Evolutionary conservation across 768 basidiomycete genomes (phyloP), one percentile per base, ranked within the genome.

Genomic region (Pisolithus albus): DNA sequence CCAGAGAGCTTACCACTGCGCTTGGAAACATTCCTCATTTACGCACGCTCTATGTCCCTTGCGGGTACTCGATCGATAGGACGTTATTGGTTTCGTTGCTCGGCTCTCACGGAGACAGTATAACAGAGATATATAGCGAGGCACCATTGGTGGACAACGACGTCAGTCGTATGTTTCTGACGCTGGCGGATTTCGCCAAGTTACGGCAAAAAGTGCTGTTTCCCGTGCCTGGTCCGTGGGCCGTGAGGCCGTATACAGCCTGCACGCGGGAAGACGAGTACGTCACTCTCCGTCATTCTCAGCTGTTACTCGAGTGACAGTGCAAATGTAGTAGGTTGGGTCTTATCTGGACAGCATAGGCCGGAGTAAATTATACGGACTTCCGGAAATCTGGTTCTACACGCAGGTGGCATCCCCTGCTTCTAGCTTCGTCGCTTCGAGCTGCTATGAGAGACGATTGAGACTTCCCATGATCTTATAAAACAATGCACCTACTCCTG

Each of bases 401-500:
- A 9, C 32, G 10, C 18, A 9, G 32, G 10, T n/a, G 7, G n/a
- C 10, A 21, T 10, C 8, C 18, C 18, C 46, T 4, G 11, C n/a
- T 11, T 19, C 28, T 18, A 30, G 21, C 13, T 36, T 50, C 18
- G 21, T 21, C 19, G 54, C 34, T 18, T 51, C 54, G 8, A 51
- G 46, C 50, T 54, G 32, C 38, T 21, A 13, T n/a, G 24, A 19
- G 32, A 3, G 7, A 19, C 44, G 19, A n/a, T n/a, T 18, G 6
- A 30, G 40, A 43, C 28, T 10, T 39, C 7, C 10, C n/a, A 34
- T 19, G 15, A 23, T 45, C 28, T 9, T 26, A 7, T 19, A 34
- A 5, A 2, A 28, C 18, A 8, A 26, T n/a, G 9, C 15, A 18
- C 50, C 13, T 34, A 64, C 64, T 62, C 77, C 75, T 2, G 76